Base-by-base conservation (phyloP, 257 asterid genomes). In the Gentiana straminea region DNA sequence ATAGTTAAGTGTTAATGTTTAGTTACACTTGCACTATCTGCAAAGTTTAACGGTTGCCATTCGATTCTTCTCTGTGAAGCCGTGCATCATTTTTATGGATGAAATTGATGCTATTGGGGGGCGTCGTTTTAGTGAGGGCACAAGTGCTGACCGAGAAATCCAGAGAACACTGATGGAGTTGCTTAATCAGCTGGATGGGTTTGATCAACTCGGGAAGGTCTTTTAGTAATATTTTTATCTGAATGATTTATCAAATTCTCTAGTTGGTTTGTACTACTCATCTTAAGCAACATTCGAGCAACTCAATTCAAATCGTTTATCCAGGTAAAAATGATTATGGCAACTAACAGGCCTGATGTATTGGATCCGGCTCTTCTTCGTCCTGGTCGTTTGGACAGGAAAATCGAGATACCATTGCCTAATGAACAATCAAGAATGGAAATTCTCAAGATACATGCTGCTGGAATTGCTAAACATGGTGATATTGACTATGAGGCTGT, bases 61-160 rank as follows among this genome's bases (percentile, higher is more conserved):
- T 10, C 13, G 44, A 34, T 66, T 38, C 33, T 43, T 59, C 4
- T 3, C 52, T 71, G 56, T 59, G 46, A 41, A 91, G 98, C 96
- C 98, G 13, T 91, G 98, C 83, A 91, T 91, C 72, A 91, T 91
- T 35, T 91, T 91, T 72, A 91, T 87, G 98, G 98, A 86, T 66
- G 96, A 91, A 82, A 91, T 91, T 53, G 96, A 91, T 75, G 98
- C 96, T 60, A 86, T 86, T 63, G 95, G 96, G 62, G 98, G 98
- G 11, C 86, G 95, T 10, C 91, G 95, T 61, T 91, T 91, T 72
- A 91, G 96, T 38, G 98, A 87, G 74, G 98, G 98, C 69, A 91
- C 98, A 13, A 91, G 96, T 76, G 98, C 95, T 54, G 96, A 91
- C 65, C 93, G 96, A 70, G 98, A 91, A 75, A 90, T 90, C 66